Conservation (phyloP, 192 early-diverging fungal species). For the Chytriomyces sp. region DNA sequence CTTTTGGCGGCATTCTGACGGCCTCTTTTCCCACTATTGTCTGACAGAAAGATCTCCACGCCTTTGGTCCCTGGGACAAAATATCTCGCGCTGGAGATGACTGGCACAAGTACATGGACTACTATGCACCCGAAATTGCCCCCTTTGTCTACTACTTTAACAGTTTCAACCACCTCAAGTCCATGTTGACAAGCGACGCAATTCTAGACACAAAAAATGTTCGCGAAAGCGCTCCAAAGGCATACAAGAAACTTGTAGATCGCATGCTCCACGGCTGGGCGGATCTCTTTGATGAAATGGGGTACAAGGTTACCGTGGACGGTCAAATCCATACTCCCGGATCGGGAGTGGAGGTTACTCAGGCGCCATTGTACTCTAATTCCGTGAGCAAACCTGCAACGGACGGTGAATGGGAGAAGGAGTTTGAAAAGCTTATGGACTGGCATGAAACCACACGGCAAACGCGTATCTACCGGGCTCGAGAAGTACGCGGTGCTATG, state of each 20-base stretch:
- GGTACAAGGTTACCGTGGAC: slow-evolving; percentile 22
- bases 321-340: slow-evolving; percentile 10
- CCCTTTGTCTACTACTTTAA: slow-evolving; percentile 31
- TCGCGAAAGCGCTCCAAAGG: slow-evolving; percentile 14
- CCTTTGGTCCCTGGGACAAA: slow-evolving; percentile 32
- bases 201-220: slow-evolving; percentile 27
- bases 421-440: background rate
- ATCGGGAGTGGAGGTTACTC: background rate
- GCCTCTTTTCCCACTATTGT: background rate
- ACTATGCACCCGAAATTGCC: slow-evolving; percentile 22
- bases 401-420: slow-evolving; percentile 16
- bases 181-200: slow-evolving; percentile 9
- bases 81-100: slow-evolving; percentile 32
- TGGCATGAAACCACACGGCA: background rate
- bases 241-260: slow-evolving; percentile 17
- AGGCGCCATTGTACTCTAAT: background rate
- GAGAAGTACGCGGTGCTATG: background rate
- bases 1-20: background rate
- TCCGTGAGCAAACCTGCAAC: background rate
- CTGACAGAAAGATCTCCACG: slow-evolving; percentile 24
- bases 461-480: background rate
- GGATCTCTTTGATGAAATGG: slow-evolving; percentile 29
- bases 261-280: slow-evolving; percentile 27
- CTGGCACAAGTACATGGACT: slow-evolving; percentile 33
- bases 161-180: slow-evolving; percentile 22